phyloP scores from a whole-genome alignment of 192 early-diverging fungal species.

The Backusella macrospora region DNA sequence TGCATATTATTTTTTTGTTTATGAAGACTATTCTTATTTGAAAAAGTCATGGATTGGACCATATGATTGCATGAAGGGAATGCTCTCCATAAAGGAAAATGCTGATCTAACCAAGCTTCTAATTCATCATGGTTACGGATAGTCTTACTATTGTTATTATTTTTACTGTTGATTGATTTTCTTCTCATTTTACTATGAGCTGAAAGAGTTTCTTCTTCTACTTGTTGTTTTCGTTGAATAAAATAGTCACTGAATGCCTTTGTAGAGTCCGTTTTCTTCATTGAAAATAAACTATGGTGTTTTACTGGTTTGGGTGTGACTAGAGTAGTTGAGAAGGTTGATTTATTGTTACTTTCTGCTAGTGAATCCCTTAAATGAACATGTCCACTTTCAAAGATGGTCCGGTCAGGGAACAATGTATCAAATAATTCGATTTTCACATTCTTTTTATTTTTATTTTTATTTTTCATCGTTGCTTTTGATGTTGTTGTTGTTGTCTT shows the following conservation, averaged over 20 bases:
- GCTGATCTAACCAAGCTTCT: background rate
- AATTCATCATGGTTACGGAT: background rate
- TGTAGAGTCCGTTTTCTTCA: background rate
- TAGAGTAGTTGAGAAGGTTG: background rate
- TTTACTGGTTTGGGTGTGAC: background rate
- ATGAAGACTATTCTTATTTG: background rate
- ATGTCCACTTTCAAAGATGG: conserved; percentile 9
- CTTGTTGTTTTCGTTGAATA: background rate
- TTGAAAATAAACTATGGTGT: background rate
- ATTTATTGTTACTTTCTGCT: too few relatives aligned
- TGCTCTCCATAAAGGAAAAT: background rate
- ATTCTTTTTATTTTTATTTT: too few relatives aligned
- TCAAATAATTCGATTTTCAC: background rate
- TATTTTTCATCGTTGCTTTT: background rate
- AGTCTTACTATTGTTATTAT: background rate
- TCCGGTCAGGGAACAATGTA: background rate
- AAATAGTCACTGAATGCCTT: background rate
- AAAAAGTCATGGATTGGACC: background rate
- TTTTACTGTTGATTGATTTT: background rate
- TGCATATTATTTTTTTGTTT: background rate
- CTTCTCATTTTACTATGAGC: background rate
- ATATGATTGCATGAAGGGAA: background rate
- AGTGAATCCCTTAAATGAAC: background rate
- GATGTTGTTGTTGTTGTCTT: too few relatives aligned
- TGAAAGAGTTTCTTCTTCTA: background rate